A percentile compares a stretch with the other conserved stretches of the same genome.
These are phyloP conservation scores for Arachnomyces sp. DNA, from an alignment of 2,329 filamentous ascomycete genomes.

Conservation along the genomic window DNA sequence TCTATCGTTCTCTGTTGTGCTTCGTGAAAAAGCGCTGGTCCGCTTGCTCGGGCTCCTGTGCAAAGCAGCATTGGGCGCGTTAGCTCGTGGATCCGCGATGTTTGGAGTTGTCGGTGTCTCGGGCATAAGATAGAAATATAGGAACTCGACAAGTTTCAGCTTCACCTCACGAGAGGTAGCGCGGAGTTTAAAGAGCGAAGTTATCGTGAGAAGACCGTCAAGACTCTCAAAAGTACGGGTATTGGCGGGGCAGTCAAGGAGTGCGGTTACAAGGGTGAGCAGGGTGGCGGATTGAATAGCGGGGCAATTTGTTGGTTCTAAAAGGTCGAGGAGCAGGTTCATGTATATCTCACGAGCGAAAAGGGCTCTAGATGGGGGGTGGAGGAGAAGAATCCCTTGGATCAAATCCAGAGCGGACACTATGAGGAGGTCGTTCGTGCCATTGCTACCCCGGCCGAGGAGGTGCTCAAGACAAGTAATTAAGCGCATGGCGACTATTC, in stretches of 20 bases:
- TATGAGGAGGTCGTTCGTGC: slow-evolving; percentile 80
- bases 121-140: slow-evolving; percentile 98
- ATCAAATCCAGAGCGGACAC: slow-evolving; percentile 80
- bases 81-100: slow-evolving; percentile 14
- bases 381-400: slow-evolving; percentile 78
- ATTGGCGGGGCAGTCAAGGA: slow-evolving; percentile 79
- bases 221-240: slow-evolving; percentile 86
- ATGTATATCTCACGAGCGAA: slow-evolving; percentile 89
- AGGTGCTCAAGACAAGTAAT: slow-evolving; percentile 80
- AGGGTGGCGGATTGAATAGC: slow-evolving; percentile 86
- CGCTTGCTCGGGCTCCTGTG: slow-evolving; percentile 65
- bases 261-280: slow-evolving; percentile 78
- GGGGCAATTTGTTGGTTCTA: slow-evolving; percentile 85
- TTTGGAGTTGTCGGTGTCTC: slow-evolving; percentile 51
- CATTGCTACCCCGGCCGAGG: slow-evolving; percentile 71
- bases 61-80: slow-evolving; percentile 37
- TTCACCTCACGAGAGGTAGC: slow-evolving; percentile 83
- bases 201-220: slow-evolving; percentile 85
- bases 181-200: slow-evolving; percentile 84
- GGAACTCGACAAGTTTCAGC: slow-evolving; percentile 89
- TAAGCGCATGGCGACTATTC: slow-evolving; percentile 71
- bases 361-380: slow-evolving; percentile 79
- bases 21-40: slow-evolving; percentile 48
- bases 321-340: slow-evolving; percentile 91
- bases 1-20: slow-evolving; percentile 20